Conservation (phyloP, 208 protist genomes). For the Zelonia costaricensis region DNA sequence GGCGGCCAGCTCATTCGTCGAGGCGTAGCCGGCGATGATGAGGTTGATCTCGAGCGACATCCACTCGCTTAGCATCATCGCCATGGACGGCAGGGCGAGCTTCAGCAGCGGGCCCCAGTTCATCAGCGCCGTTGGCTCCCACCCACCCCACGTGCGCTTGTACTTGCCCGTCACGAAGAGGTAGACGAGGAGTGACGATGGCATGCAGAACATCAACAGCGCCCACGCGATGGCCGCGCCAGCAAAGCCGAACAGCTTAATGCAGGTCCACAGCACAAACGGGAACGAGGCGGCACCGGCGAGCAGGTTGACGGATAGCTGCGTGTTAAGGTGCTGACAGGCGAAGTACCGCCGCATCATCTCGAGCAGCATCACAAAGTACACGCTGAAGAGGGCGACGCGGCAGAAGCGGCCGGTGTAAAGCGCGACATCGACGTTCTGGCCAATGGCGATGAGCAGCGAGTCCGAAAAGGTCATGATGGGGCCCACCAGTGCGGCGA, state of each 20-base stretch:
- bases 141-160: conserved; percentile 72
- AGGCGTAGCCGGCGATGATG: conserved; percentile 63
- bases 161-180: conserved; percentile 61
- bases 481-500: conserved; percentile 48
- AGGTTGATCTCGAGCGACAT: conserved; percentile 73
- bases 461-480: conserved; percentile 58
- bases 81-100: conserved; percentile 74
- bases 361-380: conserved; percentile 73
- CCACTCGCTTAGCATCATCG: conserved; percentile 85
- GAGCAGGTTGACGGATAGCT: conserved; percentile 67
- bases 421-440: conserved; percentile 50
- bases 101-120: conserved; percentile 64
- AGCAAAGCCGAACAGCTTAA: conserved; percentile 53
- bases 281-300: conserved; percentile 48
- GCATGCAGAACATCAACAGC: conserved; percentile 65
- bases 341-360: conserved; percentile 83
- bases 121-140: conserved; percentile 49
- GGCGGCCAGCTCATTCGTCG: conserved; percentile 58
- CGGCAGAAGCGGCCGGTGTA: conserved; percentile 67
- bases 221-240: conserved; percentile 64
- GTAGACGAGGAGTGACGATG: conserved; percentile 52
- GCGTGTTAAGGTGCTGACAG: conserved; percentile 68
- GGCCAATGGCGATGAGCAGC: conserved; percentile 48
- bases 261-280: conserved; percentile 46
- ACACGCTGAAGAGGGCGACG: conserved; percentile 57